Evolutionary conservation across 495 filamentous ascomycete species (phyloP), one percentile per base, ranked within the genome.

Genomic region (Xylaria flabelliformis): DNA sequence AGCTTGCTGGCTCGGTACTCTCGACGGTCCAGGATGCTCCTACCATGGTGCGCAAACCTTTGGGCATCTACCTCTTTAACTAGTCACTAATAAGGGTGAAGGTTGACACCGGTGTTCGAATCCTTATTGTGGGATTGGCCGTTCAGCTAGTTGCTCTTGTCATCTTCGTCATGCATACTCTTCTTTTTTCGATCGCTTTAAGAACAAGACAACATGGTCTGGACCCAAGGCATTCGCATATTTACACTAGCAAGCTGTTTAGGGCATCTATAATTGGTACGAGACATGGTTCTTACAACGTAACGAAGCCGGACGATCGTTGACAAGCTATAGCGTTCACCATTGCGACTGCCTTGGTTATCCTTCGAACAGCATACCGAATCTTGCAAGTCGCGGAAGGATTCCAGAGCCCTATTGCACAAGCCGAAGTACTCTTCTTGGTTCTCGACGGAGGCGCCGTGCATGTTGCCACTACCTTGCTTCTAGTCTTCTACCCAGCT

Each of bases 381-480:
- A 73, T 79, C 17, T 72, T 80, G 36, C 71, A 68, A 3, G 41
- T 75, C 29, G 69, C 73, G 7, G 74, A 78, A 58, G 74, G 76
- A 29, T 72, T 69, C 32, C 51, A 21, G 19, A 76, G 73, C 61
- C 73, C 73, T 1, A 68, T 78, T 53, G 73, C 76, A 34, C 77
- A 73, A 58, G 70, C 71, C 6, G 77, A 79, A 70, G 56, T 70
- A 21, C 51, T 78, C 36, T 73, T 79, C 7, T 70, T 82, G 6
- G 51, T 83, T 48, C 75, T 85, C 36, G 82, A 86, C 71, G 83
- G 81, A 34, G 70, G 78, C 12, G 72, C 79, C 69, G 77, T 84
- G 39, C 73, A 84, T 10, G 51, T 84, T 8, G 76, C 78, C 4
- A 61, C 58, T 32, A 50, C 82, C 19, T 72, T 83, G 12, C 67